These are phyloP conservation scores for Hymenoscyphus repandus DNA, from an alignment of 2,329 filamentous ascomycete genomes.

Conservation along the genomic window DNA sequence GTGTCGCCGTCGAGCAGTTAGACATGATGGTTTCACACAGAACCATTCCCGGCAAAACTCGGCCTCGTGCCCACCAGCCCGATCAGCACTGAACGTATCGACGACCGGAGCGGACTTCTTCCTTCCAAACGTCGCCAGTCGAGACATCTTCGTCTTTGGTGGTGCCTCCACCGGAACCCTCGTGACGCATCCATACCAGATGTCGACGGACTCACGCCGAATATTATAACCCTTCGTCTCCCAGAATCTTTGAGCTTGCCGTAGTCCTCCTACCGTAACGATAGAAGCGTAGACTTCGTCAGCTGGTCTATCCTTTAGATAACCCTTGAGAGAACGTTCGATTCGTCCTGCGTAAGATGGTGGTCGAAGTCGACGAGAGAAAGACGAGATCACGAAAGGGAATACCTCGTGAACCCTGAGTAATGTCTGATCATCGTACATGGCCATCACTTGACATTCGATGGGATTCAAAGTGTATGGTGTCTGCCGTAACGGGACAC, in stretches of 20 bases:
- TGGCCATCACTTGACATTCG: conserved; percentile 55
- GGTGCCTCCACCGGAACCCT: conserved; percentile 36
- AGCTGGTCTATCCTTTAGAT: conserved; percentile 55
- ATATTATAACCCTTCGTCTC: conserved; percentile 62
- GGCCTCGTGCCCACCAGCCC: conserved; percentile 22
- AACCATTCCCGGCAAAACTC: conserved; percentile 31
- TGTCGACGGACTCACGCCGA: conserved; percentile 53
- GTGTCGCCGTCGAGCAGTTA: conserved; percentile 20
- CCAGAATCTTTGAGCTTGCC: conserved; percentile 60
- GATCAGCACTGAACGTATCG: conserved; percentile 17
- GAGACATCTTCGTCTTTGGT: conserved; percentile 47
- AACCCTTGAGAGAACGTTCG: conserved; percentile 58
- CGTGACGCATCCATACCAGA: conserved; percentile 50
- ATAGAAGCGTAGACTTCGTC: conserved; percentile 59
- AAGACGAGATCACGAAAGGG: conserved; percentile 58
- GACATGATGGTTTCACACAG: conserved; percentile 30
- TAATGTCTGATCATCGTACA: conserved; percentile 60
- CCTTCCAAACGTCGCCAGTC: conserved; percentile 42
- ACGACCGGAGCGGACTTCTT: conserved; percentile 44
- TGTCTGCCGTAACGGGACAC: conserved; percentile 43
- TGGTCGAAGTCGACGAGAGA: conserved; percentile 55
- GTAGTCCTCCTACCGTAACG: conserved; percentile 54
- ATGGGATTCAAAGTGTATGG: conserved; percentile 60
- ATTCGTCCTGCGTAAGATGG: conserved; percentile 60
- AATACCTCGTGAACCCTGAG: conserved; percentile 60